Base-by-base conservation (phyloP, 1,284 basidiomycete species). In the Sporisorium sorghi region DNA sequence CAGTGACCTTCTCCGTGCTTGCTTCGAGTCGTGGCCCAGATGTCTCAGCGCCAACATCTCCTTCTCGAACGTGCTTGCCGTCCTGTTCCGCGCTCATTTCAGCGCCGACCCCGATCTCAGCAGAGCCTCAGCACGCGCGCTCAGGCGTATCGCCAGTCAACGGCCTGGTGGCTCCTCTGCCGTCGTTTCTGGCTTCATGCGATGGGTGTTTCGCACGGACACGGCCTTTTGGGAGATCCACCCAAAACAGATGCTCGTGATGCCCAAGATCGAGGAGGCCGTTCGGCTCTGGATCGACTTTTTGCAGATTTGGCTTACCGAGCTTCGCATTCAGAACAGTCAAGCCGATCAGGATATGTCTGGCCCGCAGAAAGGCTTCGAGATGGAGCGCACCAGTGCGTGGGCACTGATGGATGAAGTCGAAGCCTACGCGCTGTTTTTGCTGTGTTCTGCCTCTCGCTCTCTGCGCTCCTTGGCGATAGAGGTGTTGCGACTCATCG, bases 21-120 rank as follows among this genome's bases (percentile, higher is more conserved):
- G 92, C 80, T 92, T 96, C 83, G 90, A 92, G 63, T 88, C 92
- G 3, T 92, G 94, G 90, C 95, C 94, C 0, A 89, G 93, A 9
- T 91, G 90, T 72, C 87, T 95, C 0, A 55, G 86, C 89, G 48
- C 72, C 15, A 77, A 73, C 44, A 54, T 85, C 87, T 56, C 84
- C 10, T 85, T 91, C 56, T 85, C 87, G 6, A 90, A 91, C 50
- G 89, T 90, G 0, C 88, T 94, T 53, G 91, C 93, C 72, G 90
- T 94, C 86, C 88, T 97, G 23, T 88, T 95, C 49, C 89, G 90
- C 21, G 92, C 92, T 0, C 88, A 93, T 23, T 88, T 93, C 39
- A 94, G 95, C 76, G 90, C 94, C 24, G 93, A 97, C 73, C 81
- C 82, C 0, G 60, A 65, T n/a, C 62, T 97, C 3, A 89, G 89